These are phyloP conservation scores for Xylaria sp. DNA, from an alignment of 2,329 filamentous ascomycete genomes.

Conservation along the genomic window DNA sequence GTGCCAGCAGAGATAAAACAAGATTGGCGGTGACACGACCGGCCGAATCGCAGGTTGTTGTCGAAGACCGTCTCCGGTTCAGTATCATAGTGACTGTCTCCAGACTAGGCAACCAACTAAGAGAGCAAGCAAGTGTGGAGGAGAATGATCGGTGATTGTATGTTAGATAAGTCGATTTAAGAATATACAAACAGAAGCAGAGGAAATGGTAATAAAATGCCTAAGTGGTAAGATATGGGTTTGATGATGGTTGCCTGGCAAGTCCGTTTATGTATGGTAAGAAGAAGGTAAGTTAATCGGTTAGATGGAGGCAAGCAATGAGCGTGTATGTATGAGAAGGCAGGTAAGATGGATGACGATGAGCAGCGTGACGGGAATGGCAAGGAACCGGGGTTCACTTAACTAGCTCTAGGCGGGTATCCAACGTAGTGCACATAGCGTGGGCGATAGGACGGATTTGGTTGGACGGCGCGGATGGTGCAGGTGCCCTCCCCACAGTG, in stretches of 20 bases:
- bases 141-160: slow-evolving; percentile 1
- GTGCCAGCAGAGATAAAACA: slow-evolving; percentile 74
- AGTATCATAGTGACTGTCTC: slow-evolving; percentile 42
- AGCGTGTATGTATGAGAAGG: neutral
- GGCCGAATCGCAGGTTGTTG: slow-evolving; percentile 63
- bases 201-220: neutral
- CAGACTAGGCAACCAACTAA: neutral
- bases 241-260: slow-evolving; percentile 27
- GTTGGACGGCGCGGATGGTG: slow-evolving; percentile 16
- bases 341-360: slow-evolving; percentile 33
- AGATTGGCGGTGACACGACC: slow-evolving; percentile 72
- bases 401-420: neutral
- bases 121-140: slow-evolving; percentile 1
- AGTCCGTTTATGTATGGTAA: slow-evolving; percentile 8
- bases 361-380: slow-evolving; percentile 8
- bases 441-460: slow-evolving; percentile 10
- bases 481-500: slow-evolving; percentile 26
- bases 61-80: slow-evolving; percentile 44
- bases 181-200: neutral
- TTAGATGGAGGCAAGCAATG: neutral
- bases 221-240: neutral
- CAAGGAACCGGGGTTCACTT: slow-evolving; percentile 23
- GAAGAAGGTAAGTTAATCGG: slow-evolving; percentile 6
- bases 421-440: too few species aligned
- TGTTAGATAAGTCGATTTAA: slow-evolving; percentile 3